These are phyloP conservation scores for Floccularia luteovirens DNA, from an alignment of 768 basidiomycete species.

Conservation along the genomic window DNA sequence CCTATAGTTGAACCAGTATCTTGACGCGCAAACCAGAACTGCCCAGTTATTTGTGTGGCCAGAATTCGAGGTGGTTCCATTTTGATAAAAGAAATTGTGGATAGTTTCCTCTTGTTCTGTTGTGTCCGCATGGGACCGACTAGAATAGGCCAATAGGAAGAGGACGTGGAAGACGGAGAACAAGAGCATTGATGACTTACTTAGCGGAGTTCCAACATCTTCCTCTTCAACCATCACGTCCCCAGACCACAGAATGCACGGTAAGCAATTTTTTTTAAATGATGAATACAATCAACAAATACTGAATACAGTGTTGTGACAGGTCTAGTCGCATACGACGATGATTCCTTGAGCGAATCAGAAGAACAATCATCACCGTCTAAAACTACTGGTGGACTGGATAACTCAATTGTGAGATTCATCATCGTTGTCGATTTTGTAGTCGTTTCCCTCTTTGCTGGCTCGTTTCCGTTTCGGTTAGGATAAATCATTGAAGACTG, in stretches of 20 bases:
- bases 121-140: conserved; percentile 16
- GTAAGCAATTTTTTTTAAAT: conserved; percentile 6
- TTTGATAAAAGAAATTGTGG: conserved; percentile 37
- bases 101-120: conserved; percentile 28
- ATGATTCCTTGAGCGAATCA: conserved; percentile 53
- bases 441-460: conserved; percentile 61
- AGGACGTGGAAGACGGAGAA: conserved; percentile 20
- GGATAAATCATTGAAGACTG: conserved; percentile 46
- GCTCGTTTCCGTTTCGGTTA: conserved; percentile 54
- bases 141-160: conserved; percentile 26
- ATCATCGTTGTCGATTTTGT: conserved; percentile 24
- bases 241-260: conserved; percentile 14
- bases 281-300: not conserved
- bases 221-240: conserved; percentile 8
- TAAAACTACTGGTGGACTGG: conserved; percentile 13
- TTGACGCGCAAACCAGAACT: conserved; percentile 86
- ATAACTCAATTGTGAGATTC: conserved; percentile 55
- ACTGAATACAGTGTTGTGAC: not conserved
- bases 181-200: conserved; percentile 20
- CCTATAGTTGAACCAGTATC: conserved; percentile 99
- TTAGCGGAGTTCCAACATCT: conserved; percentile 13
- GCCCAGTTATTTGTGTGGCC: conserved; percentile 98
- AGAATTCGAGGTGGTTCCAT: conserved; percentile 22
- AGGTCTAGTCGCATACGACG: conserved; percentile 62
- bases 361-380: conserved; percentile 33